A percentile compares a stretch with the other conserved stretches of the same genome.
phyloP scores from a whole-genome alignment of 1,284 basidiomycete genomes.

The Agaricales sp. region DNA sequence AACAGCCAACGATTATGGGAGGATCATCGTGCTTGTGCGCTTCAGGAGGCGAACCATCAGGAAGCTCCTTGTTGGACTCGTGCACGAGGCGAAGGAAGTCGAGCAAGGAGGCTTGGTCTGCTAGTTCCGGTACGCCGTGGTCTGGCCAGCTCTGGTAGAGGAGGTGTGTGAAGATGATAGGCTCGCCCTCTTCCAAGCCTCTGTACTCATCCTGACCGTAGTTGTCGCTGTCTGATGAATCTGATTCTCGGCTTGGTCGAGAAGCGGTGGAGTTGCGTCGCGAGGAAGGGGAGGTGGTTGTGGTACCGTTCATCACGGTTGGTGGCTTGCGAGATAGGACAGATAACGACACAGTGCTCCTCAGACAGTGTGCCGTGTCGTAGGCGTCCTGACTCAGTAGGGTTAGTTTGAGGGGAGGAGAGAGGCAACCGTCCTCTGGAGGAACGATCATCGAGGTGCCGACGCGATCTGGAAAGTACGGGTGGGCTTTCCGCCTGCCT shows the following conservation, averaged over 20 bases:
- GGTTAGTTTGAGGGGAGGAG: conserved; percentile 41
- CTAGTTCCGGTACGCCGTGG: conserved; percentile 58
- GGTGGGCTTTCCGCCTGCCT: conserved; percentile 60
- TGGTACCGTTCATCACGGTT: too few relatives aligned
- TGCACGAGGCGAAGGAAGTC: conserved; percentile 57
- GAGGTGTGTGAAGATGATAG: conserved; percentile 56
- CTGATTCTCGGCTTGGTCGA: too few relatives aligned
- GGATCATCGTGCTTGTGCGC: conserved; percentile 46
- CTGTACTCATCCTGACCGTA: conserved; percentile 13
- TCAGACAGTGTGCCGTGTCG: conserved; percentile 47
- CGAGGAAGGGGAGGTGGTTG: conserved; percentile 20
- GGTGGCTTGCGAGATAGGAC: conserved; percentile 9
- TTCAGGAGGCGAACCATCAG: conserved; percentile 20
- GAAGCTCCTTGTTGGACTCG: conserved; percentile 38
- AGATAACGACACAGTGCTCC: conserved; percentile 37
- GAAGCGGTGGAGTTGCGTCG: conserved; percentile 18
- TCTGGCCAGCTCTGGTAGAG: conserved; percentile 77
- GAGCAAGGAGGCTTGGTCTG: conserved; percentile 46
- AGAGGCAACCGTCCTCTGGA: conserved; percentile 31
- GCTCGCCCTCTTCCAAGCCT: conserved; percentile 16
- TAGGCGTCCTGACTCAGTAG: conserved; percentile 33
- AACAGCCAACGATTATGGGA: conserved; percentile 78
- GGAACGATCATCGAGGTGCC: conserved; percentile 43
- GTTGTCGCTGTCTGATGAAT: conserved; percentile 10
- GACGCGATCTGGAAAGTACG: conserved; percentile 56